Evolutionary conservation across 2,329 filamentous ascomycete species (phyloP).

Genomic region (Fusarium scirpi): DNA sequence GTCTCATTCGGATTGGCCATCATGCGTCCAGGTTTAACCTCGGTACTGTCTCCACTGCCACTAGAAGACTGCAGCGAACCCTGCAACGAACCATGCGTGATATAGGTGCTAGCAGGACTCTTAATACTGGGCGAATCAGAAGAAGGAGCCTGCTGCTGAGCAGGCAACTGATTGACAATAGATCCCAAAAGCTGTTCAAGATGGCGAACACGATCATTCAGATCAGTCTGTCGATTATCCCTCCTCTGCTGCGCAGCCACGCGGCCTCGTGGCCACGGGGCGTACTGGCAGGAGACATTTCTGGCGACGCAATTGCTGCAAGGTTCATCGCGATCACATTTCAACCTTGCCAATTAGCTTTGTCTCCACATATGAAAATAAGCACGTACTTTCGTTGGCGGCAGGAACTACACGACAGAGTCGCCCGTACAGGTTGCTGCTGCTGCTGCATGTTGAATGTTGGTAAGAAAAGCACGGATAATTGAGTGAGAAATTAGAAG

Average conservation of each 20-base stretch:
- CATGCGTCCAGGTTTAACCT: slow-evolving; percentile 29
- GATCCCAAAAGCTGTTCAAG: slow-evolving; percentile 35
- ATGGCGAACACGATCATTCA: slow-evolving; percentile 31
- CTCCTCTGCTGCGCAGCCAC: slow-evolving; percentile 18
- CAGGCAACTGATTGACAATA: slow-evolving; percentile 32
- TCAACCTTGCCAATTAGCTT: slow-evolving; percentile 15
- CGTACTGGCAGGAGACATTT: slow-evolving; percentile 32
- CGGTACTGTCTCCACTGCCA: background rate
- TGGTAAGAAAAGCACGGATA: too few relatives aligned
- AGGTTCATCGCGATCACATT: slow-evolving; percentile 40
- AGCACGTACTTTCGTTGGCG: slow-evolving; percentile 19
- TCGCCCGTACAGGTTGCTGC: slow-evolving; percentile 14
- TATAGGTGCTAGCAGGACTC: background rate
- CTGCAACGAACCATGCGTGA: background rate
- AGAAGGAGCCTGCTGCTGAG: background rate
- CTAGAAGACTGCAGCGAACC: slow-evolving; percentile 2
- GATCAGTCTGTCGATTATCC: slow-evolving; percentile 9
- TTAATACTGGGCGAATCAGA: slow-evolving; percentile 4
- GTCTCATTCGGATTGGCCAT: slow-evolving; percentile 33
- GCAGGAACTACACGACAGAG: slow-evolving; percentile 28
- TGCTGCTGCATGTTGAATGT: background rate
- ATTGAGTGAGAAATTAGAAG: background rate
- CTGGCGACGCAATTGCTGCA: slow-evolving; percentile 38
- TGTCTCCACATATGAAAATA: background rate
- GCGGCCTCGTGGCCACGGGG: slow-evolving; percentile 23